Evolutionary conservation across 495 filamentous ascomycete genomes (phyloP), one percentile per base, ranked within the genome.

Genomic region (Glonium stellatum): DNA sequence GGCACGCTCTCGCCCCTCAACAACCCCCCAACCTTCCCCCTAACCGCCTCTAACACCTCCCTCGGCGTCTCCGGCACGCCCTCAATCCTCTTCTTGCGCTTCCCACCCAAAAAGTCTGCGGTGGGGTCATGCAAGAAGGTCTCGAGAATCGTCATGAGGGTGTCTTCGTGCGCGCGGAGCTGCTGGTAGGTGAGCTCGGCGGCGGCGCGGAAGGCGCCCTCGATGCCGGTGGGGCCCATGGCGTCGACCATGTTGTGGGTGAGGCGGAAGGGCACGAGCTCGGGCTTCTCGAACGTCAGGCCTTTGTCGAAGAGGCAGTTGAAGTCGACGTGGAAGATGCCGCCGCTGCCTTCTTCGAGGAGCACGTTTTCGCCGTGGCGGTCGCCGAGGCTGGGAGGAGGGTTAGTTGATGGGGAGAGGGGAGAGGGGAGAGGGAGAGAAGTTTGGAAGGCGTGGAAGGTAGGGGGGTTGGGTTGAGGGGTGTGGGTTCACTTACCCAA

Each of bases 281-380:
- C 93, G 0, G 93, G 92, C 76, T 92, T 92, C 59, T 90, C 87
- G 67, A 99, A 97, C 0, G 91, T 96, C 60, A 92, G 82, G 10
- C 95, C 93, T 76, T 97, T 99, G 78, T 99, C 95, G 72, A 99
- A 99, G 21, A 99, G 86, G 74, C 93, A 99, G 75, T 99, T 99
- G 80, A 99, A 99, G 75, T 99, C 93, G 53, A 99, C 93, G 74
- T 99, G 93, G 68, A 97, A 84, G 23, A 95, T 84, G 56, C 95
- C 95, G 48, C 95, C 93, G 61, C 90, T 95, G 37, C 86, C 85
- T 79, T 96, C 90, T 71, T 97, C 91, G 51, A 97, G 88, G 36
- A 96, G 81, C 53, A 99, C 89, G 71, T 99, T 99, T 74, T 97
- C 93, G 56, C 92, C 92, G 72, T 99, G 93, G n/a, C 93, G 89